These are phyloP conservation scores for Fusarium algeriense DNA, from an alignment of 2,329 filamentous ascomycete species.

Conservation along the genomic window DNA sequence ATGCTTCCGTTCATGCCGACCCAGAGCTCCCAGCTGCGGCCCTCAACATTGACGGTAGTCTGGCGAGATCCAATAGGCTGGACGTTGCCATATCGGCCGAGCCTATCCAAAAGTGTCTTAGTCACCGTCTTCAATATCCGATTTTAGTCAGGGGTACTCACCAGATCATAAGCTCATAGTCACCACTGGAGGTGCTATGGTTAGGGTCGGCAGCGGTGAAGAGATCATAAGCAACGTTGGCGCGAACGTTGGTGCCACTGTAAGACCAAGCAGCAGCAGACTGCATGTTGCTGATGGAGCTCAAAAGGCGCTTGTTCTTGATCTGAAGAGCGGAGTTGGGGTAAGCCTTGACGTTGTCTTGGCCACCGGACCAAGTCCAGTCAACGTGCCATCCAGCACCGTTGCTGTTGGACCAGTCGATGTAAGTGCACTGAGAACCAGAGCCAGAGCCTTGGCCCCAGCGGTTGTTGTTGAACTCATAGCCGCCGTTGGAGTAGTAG, in stretches of 20 bases:
- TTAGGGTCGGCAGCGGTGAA: conserved; percentile 22
- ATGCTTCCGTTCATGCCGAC: conserved; percentile 19
- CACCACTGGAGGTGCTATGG: conserved; percentile 9
- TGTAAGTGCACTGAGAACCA: conserved; percentile 18
- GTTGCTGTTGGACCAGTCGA: conserved; percentile 27
- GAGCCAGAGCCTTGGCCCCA: conserved; percentile 18
- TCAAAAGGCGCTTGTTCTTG: conserved; percentile 9
- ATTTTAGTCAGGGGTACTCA: not conserved
- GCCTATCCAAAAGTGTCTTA: not conserved
- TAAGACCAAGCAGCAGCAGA: conserved; percentile 25
- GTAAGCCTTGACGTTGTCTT: conserved; percentile 17
- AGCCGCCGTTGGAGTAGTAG: conserved; percentile 19
- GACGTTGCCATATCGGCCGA: conserved; percentile 2
- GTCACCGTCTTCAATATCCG: not conserved
- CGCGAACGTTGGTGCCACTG: conserved; percentile 18
- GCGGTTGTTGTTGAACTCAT: conserved; percentile 29
- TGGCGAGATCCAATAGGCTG: conserved; percentile 19
- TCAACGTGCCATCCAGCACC: conserved; percentile 22
- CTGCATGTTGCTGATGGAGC: conserved; percentile 21
- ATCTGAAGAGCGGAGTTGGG: conserved; percentile 20
- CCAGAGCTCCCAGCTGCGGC: conserved; percentile 21
- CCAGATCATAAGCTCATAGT: conserved; percentile 28
- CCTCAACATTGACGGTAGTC: conserved; percentile 10
- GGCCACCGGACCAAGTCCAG: conserved; percentile 19
- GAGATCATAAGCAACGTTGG: conserved; percentile 23